phyloP scores from a whole-genome alignment of 1,139 yeast genomes.

The Taphrina pruni region DNA sequence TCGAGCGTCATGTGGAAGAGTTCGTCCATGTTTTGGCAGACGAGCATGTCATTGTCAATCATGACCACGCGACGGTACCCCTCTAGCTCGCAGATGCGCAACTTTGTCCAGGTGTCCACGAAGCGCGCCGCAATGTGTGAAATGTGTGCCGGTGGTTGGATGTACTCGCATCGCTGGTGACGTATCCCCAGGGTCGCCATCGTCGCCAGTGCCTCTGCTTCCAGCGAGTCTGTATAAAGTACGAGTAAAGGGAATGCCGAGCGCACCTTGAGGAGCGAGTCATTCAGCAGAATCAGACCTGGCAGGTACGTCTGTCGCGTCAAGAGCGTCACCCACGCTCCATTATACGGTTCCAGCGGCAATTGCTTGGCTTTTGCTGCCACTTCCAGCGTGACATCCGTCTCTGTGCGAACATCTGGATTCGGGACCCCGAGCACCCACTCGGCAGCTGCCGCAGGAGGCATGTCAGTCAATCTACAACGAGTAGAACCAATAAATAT shows the following conservation, averaged over 20 bases:
- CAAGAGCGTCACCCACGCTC: conserved; percentile 60
- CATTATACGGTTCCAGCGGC: conserved; percentile 11
- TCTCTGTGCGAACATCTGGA: conserved; percentile 18
- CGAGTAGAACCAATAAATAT: no score
- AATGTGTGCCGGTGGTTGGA: conserved; percentile 16
- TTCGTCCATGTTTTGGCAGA: conserved; percentile 63
- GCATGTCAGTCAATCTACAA: no score
- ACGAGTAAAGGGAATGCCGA: conserved; percentile 60
- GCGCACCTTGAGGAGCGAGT: conserved; percentile 54
- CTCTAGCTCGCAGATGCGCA: conserved; percentile 60
- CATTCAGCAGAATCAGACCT: conserved; percentile 60
- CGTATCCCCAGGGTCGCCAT: conserved; percentile 1
- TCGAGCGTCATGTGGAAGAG: conserved; percentile 57
- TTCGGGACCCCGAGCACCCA: conserved; percentile 29
- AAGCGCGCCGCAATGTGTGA: conserved; percentile 52
- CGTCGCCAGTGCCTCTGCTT: conserved; percentile 4
- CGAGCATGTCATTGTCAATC: conserved; percentile 65
- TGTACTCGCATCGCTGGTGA: conserved; percentile 4
- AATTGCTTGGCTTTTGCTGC: background rate
- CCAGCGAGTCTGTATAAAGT: conserved; percentile 50
- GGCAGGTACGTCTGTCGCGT: conserved; percentile 59
- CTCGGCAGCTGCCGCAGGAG: background rate
- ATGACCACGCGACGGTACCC: conserved; percentile 62
- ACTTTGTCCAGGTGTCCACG: conserved; percentile 64
- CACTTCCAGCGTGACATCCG: conserved; percentile 25